These are phyloP conservation scores for Cinnamomum micranthum DNA, from an alignment of 164 flowering plant genomes.

Conservation along the genomic window DNA sequence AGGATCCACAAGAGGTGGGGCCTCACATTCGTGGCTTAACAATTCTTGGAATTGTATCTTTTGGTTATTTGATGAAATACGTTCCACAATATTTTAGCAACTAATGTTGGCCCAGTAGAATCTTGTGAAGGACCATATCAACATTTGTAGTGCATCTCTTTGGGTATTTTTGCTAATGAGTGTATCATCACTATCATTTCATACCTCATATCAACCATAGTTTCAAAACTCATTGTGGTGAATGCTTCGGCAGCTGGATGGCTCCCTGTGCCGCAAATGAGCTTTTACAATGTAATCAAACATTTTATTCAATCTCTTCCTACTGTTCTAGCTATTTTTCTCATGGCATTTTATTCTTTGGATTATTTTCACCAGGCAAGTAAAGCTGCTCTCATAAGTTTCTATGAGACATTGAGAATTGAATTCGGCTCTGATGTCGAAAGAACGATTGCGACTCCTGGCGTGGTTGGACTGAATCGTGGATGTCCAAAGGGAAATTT, in stretches of 20 bases:
- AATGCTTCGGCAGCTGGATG: slow-evolving; percentile 34
- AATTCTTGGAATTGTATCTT: background rate
- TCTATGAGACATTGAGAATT: slow-evolving; percentile 16
- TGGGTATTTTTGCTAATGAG: too few relatives aligned
- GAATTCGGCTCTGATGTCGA: slow-evolving; percentile 9
- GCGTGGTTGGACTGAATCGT: slow-evolving; percentile 11
- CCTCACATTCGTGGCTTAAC: background rate
- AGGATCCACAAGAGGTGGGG: too few relatives aligned
- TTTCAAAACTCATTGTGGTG: slow-evolving; percentile 20
- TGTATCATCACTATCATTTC: too few relatives aligned
- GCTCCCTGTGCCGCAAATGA: slow-evolving; percentile 35
- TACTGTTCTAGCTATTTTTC: too few relatives aligned
- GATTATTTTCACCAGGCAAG: slow-evolving; percentile 9
- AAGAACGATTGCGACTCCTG: slow-evolving; percentile 15
- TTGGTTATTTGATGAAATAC: background rate
- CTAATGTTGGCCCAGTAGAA: too few relatives aligned
- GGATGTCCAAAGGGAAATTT: slow-evolving; percentile 12
- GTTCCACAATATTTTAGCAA: too few relatives aligned
- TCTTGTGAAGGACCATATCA: too few relatives aligned
- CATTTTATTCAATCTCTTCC: background rate
- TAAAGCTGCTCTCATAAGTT: slow-evolving; percentile 12
- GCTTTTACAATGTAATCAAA: slow-evolving; percentile 37
- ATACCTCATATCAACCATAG: too few relatives aligned
- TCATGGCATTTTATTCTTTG: background rate
- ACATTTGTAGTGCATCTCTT: too few relatives aligned